A percentile compares a stretch with the other conserved stretches of the same genome.
These are phyloP conservation scores for Passiflora organensis DNA, from an alignment of 345 rosid species.

Conservation along the genomic window DNA sequence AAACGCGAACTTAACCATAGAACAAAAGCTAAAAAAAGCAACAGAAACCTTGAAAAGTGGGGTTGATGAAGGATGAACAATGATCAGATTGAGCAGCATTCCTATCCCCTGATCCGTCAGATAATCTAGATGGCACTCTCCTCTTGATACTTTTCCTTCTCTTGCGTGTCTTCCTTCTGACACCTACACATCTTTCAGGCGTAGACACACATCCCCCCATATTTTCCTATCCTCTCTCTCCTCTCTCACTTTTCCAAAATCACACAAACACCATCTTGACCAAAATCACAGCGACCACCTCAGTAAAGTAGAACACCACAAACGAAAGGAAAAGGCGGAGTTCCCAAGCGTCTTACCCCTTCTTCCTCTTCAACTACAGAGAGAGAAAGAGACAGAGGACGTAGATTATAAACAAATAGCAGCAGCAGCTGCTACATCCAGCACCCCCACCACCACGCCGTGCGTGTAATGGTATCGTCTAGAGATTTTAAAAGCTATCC, in stretches of 20 bases:
- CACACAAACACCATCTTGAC: slow-evolving; percentile 13
- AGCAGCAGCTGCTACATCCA: slow-evolving; percentile 1
- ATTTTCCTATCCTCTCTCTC: slow-evolving; percentile 10
- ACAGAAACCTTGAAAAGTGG: slow-evolving; percentile 50
- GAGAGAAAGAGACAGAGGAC: too few relatives aligned
- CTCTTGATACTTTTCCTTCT: slow-evolving; percentile 41
- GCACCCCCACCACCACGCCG: not conserved
- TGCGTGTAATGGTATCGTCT: too few relatives aligned
- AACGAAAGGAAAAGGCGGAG: not conserved
- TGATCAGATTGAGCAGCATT: slow-evolving; percentile 23
- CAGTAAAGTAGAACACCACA: too few relatives aligned
- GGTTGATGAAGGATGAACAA: slow-evolving; percentile 48
- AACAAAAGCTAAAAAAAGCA: not conserved
- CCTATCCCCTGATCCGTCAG: slow-evolving; percentile 49
- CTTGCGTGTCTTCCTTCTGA: slow-evolving; percentile 42
- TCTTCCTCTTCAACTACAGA: too few relatives aligned
- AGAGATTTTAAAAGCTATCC: too few relatives aligned
- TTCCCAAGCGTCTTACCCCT: too few relatives aligned
- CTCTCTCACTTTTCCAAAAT: not conserved
- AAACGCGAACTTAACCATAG: not conserved
- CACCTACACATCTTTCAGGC: slow-evolving; percentile 64
- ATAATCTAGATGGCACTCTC: slow-evolving; percentile 41
- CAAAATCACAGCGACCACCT: too few relatives aligned
- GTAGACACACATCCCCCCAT: slow-evolving; percentile 89
- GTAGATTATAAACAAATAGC: not conserved